Conservation (phyloP, 345 rosid genomes). For the Citrus inodora region DNA sequence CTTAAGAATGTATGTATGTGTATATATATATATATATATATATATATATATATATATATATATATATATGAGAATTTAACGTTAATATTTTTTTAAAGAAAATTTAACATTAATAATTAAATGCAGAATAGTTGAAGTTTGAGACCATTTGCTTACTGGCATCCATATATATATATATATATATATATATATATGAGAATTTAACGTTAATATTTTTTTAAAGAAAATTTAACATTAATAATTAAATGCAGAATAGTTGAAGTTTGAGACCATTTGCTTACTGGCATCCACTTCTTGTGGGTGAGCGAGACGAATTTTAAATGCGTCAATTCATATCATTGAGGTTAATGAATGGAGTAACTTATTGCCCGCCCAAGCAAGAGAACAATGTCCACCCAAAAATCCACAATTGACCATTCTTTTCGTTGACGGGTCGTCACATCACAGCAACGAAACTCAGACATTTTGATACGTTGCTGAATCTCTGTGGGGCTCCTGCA, state of each 20-base stretch:
- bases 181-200: too few relatives aligned
- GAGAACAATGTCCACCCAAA: not conserved
- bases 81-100: too few relatives aligned
- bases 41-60: too few relatives aligned
- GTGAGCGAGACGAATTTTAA: not conserved
- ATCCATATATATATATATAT: not conserved
- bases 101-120: too few relatives aligned
- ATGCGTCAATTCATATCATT: not conserved
- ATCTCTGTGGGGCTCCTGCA: not conserved
- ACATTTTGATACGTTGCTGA: not conserved
- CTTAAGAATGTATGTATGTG: too few relatives aligned
- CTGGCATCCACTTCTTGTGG: not conserved
- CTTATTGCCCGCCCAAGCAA: not conserved
- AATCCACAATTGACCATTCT: slow-evolving; percentile 6
- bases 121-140: not conserved
- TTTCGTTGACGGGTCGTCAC: not conserved
- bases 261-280: not conserved
- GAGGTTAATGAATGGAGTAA: not conserved
- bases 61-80: too few relatives aligned
- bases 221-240: too few relatives aligned
- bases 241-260: not conserved
- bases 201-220: too few relatives aligned
- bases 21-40: too few relatives aligned
- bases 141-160: not conserved
- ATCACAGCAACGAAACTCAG: not conserved